Evolutionary conservation across 192 early-diverging fungal genomes (phyloP).

Genomic region (Coemansia sp.): DNA sequence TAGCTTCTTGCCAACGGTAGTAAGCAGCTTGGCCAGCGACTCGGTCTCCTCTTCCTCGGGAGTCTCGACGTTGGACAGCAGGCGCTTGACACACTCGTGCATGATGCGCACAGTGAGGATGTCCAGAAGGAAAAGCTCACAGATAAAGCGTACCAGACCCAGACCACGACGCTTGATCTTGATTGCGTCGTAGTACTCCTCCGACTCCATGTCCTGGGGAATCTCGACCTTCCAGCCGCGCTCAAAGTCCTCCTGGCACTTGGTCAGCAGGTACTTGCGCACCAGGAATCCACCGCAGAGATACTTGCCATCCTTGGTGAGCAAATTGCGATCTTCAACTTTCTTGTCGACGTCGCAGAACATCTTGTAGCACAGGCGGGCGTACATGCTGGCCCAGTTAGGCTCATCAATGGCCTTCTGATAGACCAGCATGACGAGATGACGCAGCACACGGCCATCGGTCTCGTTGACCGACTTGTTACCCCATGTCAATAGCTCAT

Average conservation of each 20-base stretch:
- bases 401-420: constrained; percentile 96
- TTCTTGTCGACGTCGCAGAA: constrained; percentile 66
- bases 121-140: constrained; percentile 88
- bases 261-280: constrained; percentile 88
- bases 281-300: constrained; percentile 70
- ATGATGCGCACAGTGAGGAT: constrained; percentile 96
- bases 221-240: constrained; percentile 83
- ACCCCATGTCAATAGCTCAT: constrained; percentile 79
- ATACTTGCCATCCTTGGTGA: constrained; percentile 59
- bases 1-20: constrained; percentile 82
- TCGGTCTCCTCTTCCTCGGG: constrained; percentile 97
- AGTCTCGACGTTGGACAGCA: constrained; percentile 68
- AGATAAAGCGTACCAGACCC: constrained; percentile 91
- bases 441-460: constrained; percentile 73
- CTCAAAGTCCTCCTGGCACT: constrained; percentile 97
- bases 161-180: constrained; percentile 96
- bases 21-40: constrained; percentile 88
- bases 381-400: constrained; percentile 89
- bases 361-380: constrained; percentile 79
- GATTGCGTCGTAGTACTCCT: constrained; percentile 78
- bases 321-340: constrained; percentile 63
- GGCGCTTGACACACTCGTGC: constrained; percentile 84
- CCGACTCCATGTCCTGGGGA: constrained; percentile 71
- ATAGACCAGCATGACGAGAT: constrained; percentile 85
- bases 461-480: constrained; percentile 68